Evolutionary conservation across 345 rosid genomes (phyloP), one percentile per base, ranked within the genome.

Genomic region (Geranium rotundifolium): DNA sequence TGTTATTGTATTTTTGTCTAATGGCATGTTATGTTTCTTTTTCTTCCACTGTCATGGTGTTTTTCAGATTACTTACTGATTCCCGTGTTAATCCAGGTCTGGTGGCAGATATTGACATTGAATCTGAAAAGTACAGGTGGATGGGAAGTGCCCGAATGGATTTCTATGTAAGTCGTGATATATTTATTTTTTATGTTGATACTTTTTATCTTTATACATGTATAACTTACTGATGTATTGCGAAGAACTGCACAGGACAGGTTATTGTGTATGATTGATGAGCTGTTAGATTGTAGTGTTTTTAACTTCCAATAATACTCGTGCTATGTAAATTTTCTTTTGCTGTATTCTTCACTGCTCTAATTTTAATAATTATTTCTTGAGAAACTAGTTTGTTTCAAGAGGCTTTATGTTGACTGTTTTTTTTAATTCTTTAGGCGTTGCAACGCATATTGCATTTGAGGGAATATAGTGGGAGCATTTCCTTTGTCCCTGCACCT

Each of bases 81-180:
- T 55, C 56, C 56, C 55, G 15, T 66, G 67, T 65, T 20, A 27
- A 69, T 74, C 67, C 81, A 90, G 99, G 99, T 73, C 71, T 93
- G 65, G 82, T 93, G 69, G 99, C 99, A 41, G 97, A 90, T 74
- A 82, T 93, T 68, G 99, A 93, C 78, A 88, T 93, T 17, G 99
- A 90, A 67, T 90, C 96, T 58, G 97, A 93, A 68, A 88, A 81
- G 69, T 90, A 83, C 68, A 84, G 99, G 68, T 88, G 99, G 96
- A 83, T 93, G 97, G 99, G 99, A 50, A 79, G 92, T 76, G 78
- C 84, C 67, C 95, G 95, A 49, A 29, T 88, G 58, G 97, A 88
- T 67, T 74, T 93, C 68, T 88, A 90, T 72, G 99, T 93, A 88
- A 29, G 95, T 75, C 64, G 63, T 46, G 19, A 13, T 23, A 17